A percentile compares a stretch with the other conserved stretches of the same genome.
Evolutionary conservation across 78 protist genomes (phyloP).

Genomic region (Capsaspora owczarzaki): DNA sequence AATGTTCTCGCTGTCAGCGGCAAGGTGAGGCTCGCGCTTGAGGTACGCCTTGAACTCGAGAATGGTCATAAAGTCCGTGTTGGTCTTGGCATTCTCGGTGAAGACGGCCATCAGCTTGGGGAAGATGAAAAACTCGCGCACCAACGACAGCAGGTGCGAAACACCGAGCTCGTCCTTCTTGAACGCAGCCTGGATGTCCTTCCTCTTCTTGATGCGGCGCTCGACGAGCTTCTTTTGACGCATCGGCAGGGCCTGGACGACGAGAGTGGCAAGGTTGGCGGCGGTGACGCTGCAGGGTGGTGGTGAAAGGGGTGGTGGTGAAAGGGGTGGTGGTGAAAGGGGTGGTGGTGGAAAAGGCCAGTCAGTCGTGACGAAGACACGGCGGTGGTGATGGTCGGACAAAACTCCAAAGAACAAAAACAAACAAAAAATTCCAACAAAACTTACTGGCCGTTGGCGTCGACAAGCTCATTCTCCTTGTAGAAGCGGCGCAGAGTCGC

Average conservation of each 20-base stretch:
- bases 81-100: neutral
- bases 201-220: neutral
- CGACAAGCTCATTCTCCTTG: no score
- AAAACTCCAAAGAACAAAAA: no score
- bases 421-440: no score
- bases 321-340: no score
- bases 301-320: no score
- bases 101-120: neutral
- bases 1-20: neutral
- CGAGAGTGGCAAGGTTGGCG: neutral
- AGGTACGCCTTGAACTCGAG: neutral
- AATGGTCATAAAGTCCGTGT: neutral
- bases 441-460: no score
- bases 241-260: neutral
- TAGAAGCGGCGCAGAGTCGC: no score
- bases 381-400: no score
- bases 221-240: neutral
- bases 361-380: no score
- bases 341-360: no score
- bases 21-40: neutral
- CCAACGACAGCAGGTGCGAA: neutral
- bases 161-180: neutral
- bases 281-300: no score
- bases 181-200: neutral
- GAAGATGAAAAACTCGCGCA: neutral